Base-by-base conservation (phyloP, 257 asterid species). In the Solanum pimpinellifolium region DNA sequence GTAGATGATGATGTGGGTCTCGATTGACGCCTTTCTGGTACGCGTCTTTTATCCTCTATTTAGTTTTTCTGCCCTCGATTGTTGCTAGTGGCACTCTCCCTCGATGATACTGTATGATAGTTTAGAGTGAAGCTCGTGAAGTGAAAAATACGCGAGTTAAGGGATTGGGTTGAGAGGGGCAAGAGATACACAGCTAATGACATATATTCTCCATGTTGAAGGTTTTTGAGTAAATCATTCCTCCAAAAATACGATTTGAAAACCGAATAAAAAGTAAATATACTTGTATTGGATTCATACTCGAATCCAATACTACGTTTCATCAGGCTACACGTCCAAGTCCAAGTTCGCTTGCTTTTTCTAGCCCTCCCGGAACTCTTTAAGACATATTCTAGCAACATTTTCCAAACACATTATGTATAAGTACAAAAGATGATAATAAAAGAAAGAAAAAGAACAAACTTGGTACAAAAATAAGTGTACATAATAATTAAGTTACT, bases 21-120 rank as follows among this genome's bases (percentile, higher is more conserved):
- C 82, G 11, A 11, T 44, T 92, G 89, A 76, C 90, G 88, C 74
- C 91, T 85, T 69, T 90, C 96, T 88, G 96, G 98, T 95, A 94
- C 91, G 98, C 93, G 90, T 92, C 88, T 86, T 91, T 91, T 77
- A 47, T 49, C 35, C 83, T 85, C 89, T 74, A 74, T 6, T 49
- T 49, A 20, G 69, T 31, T 81, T 49, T 77, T 46, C 41, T 15
- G 27, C 66, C 66, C 52, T 77, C 39, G 65, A 77, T 23, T 78
- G 27, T 62, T 16, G 72, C 72, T n/a, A 42, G 62, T 0, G 39
- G 62, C 62, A 42, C 39, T 44, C 14, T 77, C 4, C 83, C 9
- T 75, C 12, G 35, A 76, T 76, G 13, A 1, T 14, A 44, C 25
- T 41, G n/a, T 23, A 62, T 25, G 39, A 25, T 27, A 25, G 62